These are phyloP conservation scores for Sistotremastrum suecicum DNA, from an alignment of 768 basidiomycete genomes.

Conservation along the genomic window DNA sequence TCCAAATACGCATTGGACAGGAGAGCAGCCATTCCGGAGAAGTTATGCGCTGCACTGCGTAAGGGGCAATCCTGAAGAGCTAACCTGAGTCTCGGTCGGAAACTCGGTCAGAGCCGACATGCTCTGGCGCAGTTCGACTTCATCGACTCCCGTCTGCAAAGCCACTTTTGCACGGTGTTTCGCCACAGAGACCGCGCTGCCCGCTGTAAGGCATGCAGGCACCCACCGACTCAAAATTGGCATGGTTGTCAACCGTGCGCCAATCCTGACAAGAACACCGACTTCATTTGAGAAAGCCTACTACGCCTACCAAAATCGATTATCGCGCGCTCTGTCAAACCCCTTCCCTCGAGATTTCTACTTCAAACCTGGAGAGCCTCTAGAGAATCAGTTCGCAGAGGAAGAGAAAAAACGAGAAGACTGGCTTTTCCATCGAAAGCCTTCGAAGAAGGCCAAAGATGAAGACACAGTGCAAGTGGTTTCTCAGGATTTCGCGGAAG, in stretches of 20 bases:
- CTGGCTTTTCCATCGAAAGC: conserved; percentile 34
- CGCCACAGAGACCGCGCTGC: conserved; percentile 5
- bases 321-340: conserved; percentile 75
- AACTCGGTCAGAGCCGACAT: no score
- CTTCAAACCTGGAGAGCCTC: conserved; percentile 81
- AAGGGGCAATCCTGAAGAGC: no score
- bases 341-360: conserved; percentile 86
- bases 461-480: conserved; percentile 24
- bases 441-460: conserved; percentile 27
- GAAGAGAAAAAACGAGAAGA: conserved; percentile 64
- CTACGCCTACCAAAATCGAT: conserved; percentile 69
- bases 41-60: not conserved
- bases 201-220: not conserved
- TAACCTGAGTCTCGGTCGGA: no score
- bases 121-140: no score
- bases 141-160: not conserved
- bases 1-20: conserved; percentile 78
- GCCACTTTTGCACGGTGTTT: conserved; percentile 1
- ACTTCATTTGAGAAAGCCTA: conserved; percentile 68
- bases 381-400: conserved; percentile 65
- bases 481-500: conserved; percentile 37
- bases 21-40: conserved; percentile 47
- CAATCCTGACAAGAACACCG: conserved; percentile 57
- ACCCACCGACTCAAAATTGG: conserved; percentile 22
- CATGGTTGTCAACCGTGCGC: conserved; percentile 67